These are phyloP conservation scores for Pugionium cornutum DNA, from an alignment of 345 rosid species.

Conservation along the genomic window DNA sequence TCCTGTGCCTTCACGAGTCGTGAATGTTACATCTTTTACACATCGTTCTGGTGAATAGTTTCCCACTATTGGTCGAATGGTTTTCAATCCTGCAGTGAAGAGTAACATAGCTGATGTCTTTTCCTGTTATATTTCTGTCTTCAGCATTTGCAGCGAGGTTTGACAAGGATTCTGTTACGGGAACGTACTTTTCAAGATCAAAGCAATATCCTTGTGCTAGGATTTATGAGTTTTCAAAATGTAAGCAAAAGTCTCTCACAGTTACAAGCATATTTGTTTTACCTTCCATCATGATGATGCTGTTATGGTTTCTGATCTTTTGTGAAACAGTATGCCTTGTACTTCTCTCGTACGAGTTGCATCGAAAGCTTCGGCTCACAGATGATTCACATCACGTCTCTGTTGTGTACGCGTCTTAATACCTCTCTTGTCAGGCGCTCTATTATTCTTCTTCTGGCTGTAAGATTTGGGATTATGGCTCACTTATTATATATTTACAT, in stretches of 20 bases:
- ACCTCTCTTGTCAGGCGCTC: neutral
- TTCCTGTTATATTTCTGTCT: slow-evolving; percentile 21
- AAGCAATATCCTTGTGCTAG: slow-evolving; percentile 61
- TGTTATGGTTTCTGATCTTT: slow-evolving; percentile 26
- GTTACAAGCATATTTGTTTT: neutral
- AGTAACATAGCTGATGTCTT: slow-evolving; percentile 10
- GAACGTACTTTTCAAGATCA: slow-evolving; percentile 51
- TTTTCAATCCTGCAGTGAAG: neutral
- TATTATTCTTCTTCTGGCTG: neutral
- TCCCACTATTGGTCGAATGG: neutral
- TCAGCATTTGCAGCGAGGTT: slow-evolving; percentile 51
- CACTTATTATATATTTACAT: no score
- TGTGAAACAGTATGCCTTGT: slow-evolving; percentile 61
- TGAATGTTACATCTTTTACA: slow-evolving; percentile 89
- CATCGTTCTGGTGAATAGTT: slow-evolving; percentile 63
- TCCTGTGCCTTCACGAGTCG: slow-evolving; percentile 75
- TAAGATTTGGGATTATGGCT: slow-evolving; percentile 3
- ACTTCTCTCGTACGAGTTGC: slow-evolving; percentile 79
- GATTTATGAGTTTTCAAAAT: slow-evolving; percentile 74
- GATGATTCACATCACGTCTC: slow-evolving; percentile 59
- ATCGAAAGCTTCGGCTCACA: slow-evolving; percentile 50
- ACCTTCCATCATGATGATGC: neutral
- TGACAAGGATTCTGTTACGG: slow-evolving; percentile 60
- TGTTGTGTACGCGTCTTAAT: slow-evolving; percentile 57
- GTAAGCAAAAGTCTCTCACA: slow-evolving; percentile 45